These are phyloP conservation scores for Saksenaea oblongispora DNA, from an alignment of 371 early-diverging fungal species.

Conservation along the genomic window DNA sequence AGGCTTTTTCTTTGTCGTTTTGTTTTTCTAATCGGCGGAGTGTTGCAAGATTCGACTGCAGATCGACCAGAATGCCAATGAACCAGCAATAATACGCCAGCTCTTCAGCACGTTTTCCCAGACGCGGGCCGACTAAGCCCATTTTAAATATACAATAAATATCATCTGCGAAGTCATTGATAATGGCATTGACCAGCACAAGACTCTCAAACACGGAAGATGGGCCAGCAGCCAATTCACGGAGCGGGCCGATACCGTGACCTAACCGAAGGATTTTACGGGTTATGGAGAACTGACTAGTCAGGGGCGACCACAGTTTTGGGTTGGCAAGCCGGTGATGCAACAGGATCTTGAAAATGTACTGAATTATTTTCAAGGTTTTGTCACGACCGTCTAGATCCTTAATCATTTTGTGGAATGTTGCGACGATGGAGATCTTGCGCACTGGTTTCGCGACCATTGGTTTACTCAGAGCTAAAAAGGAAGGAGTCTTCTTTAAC, in stretches of 20 bases:
- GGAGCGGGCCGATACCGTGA: constrained; percentile 62
- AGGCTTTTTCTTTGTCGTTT: constrained; percentile 35
- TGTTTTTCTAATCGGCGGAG: constrained; percentile 10
- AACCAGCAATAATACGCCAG: constrained; percentile 64
- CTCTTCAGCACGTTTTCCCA: constrained; percentile 51
- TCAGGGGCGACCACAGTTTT: constrained; percentile 52
- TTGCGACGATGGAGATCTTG: neutral
- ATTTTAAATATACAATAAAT: constrained; percentile 71
- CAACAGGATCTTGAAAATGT: constrained; percentile 68
- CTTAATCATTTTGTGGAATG: constrained; percentile 36
- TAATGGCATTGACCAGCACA: constrained; percentile 42
- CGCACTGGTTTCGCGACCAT: constrained; percentile 1
- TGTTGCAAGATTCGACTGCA: constrained; percentile 20
- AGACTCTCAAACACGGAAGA: constrained; percentile 10
- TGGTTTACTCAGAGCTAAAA: neutral
- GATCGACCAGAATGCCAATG: constrained; percentile 53
- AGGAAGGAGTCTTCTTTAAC: constrained; percentile 4
- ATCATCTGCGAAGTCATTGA: constrained; percentile 79
- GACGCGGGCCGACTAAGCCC: constrained; percentile 50
- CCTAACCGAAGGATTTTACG: constrained; percentile 75
- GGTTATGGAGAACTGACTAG: constrained; percentile 71
- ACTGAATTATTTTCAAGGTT: constrained; percentile 78
- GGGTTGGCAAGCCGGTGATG: constrained; percentile 41
- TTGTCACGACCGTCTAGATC: constrained; percentile 86
- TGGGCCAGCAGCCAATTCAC: constrained; percentile 25